Percentiles rank a stretch among this genome's conserved stretches.
These are phyloP conservation scores for Aspergillus pseudoglaucus DNA, from an alignment of 2,329 filamentous ascomycete species.

Conservation along the genomic window DNA sequence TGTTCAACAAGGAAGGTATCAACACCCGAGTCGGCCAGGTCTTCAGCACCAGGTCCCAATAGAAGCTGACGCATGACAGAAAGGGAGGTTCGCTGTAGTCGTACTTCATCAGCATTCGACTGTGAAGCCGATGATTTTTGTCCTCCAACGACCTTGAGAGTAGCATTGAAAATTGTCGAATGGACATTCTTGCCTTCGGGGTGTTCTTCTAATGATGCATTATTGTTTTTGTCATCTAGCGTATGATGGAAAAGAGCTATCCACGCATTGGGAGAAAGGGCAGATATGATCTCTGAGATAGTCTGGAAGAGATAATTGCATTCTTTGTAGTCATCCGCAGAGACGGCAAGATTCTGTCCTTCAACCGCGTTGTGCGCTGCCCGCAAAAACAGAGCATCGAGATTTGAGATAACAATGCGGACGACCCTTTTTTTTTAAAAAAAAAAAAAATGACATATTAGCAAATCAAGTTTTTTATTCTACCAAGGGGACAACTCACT, in stretches of 20 bases:
- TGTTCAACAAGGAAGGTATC: constrained; percentile 65
- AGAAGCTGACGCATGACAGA: constrained; percentile 52
- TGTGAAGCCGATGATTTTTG: constrained; percentile 16
- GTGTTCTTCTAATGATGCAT: constrained; percentile 26
- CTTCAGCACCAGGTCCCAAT: constrained; percentile 33
- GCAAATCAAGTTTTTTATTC: constrained; percentile 12
- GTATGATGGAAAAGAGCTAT: constrained; percentile 59
- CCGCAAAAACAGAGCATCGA: constrained; percentile 26
- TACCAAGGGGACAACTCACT: constrained; percentile 27
- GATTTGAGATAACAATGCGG: constrained; percentile 28
- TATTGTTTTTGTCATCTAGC: constrained; percentile 43
- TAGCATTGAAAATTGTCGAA: constrained; percentile 25
- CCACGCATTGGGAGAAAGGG: constrained; percentile 65
- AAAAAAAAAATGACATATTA: constrained; percentile 8
- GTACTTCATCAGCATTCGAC: constrained; percentile 50
- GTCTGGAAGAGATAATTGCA: constrained; percentile 73
- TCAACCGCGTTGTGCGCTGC: constrained; percentile 11
- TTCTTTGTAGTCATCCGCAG: constrained; percentile 62
- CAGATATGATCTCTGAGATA: constrained; percentile 64
- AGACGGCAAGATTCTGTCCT: constrained; percentile 42
- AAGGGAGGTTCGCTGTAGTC: constrained; percentile 65
- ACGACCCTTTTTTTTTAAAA: constrained; percentile 28
- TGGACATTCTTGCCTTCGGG: constrained; percentile 26
- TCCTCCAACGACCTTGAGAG: constrained; percentile 23
- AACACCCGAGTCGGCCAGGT: constrained; percentile 47